Base-by-base conservation (phyloP, 2,329 filamentous ascomycete genomes). In the Rugonectria rugulosa region DNA sequence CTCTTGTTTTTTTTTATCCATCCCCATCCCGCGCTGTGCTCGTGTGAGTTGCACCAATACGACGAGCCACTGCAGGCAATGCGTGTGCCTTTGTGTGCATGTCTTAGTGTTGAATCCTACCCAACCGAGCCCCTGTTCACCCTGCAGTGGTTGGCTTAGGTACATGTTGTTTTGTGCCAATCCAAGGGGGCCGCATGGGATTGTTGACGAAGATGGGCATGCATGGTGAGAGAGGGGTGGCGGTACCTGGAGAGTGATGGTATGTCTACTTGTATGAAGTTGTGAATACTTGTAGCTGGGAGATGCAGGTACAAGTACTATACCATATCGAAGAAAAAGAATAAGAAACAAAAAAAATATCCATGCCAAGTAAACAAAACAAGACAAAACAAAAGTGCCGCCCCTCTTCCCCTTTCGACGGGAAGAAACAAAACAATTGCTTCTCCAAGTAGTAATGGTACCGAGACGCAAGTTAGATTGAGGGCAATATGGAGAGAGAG, bases 111-210 rank as follows among this genome's bases (percentile, higher is more conserved):
- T 21, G 20, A 15, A 37, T 40, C 21, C 15, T 14, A 20, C 23
- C 38, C 40, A 43, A 23, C 38, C 29, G 32, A 7, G 36, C 3
- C 19, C 20, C 15, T 9, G 24, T 6, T 15, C 21, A 10, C 5
- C n/a, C n/a, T 32, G 24, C 6, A 8, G n/a, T 7, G 31, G n/a
- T 36, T 23, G 20, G 5, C 19, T n/a, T 29, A 5, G n/a, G n/a
- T n/a, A n/a, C n/a, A n/a, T n/a, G n/a, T n/a, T 37, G 12, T 4
- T 12, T 15, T 24, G 17, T 12, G 36, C 9, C 19, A 19, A 47
- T 47, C 15, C 51, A 43, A 48, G 43, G 43, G 34, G 43, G 51
- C 37, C 41, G 49, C 49, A 52, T 53, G 41, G 41, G 41, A 24
- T 54, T 48, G 48, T 48, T 48, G 51, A 26, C 6, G 27, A 42